A percentile compares a stretch with the other conserved stretches of the same genome.
phyloP scores from a whole-genome alignment of 371 early-diverging fungal genomes.

The Mortierella sp. region DNA sequence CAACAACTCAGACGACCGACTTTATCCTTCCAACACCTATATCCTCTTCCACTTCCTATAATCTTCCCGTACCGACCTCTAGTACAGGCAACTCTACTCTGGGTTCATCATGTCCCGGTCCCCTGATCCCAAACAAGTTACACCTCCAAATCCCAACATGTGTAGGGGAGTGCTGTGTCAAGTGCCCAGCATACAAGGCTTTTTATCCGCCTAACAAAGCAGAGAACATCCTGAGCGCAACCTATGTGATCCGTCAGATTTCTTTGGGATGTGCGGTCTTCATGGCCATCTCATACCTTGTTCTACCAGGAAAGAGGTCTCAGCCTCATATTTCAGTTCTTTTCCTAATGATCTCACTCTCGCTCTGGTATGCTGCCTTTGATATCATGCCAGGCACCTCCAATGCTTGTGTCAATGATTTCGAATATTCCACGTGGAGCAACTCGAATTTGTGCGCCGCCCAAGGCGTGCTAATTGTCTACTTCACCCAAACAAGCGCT shows the following conservation, averaged over 20 bases:
- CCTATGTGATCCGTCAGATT: conserved; percentile 44
- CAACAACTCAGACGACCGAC: neutral
- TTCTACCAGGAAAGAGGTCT: conserved; percentile 61
- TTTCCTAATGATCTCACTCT: conserved; percentile 56
- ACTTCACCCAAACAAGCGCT: conserved; percentile 39
- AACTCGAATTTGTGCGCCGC: conserved; percentile 60
- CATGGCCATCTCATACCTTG: conserved; percentile 58
- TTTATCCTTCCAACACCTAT: conserved; percentile 7
- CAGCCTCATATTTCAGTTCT: conserved; percentile 66
- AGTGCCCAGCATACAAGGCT: conserved; percentile 37
- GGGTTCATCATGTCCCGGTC: conserved; percentile 17
- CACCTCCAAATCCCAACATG: conserved; percentile 36
- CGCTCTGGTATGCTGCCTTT: conserved; percentile 54
- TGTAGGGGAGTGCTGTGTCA: conserved; percentile 25
- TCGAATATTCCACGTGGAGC: conserved; percentile 40
- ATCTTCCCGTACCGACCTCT: conserved; percentile 8
- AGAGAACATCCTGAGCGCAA: conserved; percentile 16
- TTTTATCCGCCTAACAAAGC: conserved; percentile 35
- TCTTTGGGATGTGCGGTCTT: conserved; percentile 53
- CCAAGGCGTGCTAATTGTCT: conserved; percentile 55
- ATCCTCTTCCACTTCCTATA: neutral
- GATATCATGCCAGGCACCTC: conserved; percentile 51
- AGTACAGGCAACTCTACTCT: conserved; percentile 13
- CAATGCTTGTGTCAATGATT: conserved; percentile 45
- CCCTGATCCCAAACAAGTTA: conserved; percentile 27